phyloP scores from a whole-genome alignment of 192 early-diverging fungal genomes.

The Backusella australiensis region DNA sequence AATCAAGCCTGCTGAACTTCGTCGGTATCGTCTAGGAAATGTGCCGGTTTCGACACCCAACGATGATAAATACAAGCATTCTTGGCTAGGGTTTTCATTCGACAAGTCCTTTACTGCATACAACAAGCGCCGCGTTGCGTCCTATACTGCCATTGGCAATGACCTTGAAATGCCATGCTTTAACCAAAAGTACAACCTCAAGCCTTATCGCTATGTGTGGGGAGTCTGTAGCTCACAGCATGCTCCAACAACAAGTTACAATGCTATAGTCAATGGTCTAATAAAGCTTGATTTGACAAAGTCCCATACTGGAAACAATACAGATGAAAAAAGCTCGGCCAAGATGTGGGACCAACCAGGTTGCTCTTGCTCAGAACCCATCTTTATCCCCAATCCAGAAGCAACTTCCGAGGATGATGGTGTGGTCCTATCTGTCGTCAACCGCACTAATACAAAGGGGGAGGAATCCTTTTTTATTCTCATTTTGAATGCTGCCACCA shows the following conservation, averaged over 20 bases:
- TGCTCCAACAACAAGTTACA: constrained; percentile 17
- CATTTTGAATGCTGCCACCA: constrained; percentile 24
- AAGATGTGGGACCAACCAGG: constrained; percentile 35
- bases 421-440: constrained; percentile 29
- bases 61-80: not conserved
- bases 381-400: constrained; percentile 27
- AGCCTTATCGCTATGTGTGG: constrained; percentile 27
- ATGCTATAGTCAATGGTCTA: constrained; percentile 29
- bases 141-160: constrained; percentile 25
- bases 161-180: constrained; percentile 38
- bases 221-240: constrained; percentile 27
- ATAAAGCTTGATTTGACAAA: constrained; percentile 34
- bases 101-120: not conserved
- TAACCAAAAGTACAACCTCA: constrained; percentile 27
- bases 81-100: not conserved
- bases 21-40: constrained; percentile 26
- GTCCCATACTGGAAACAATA: not conserved
- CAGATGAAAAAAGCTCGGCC: constrained; percentile 5
- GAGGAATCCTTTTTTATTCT: constrained; percentile 23
- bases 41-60: constrained; percentile 8
- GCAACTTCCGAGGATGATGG: constrained; percentile 33
- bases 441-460: not conserved
- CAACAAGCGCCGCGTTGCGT: constrained; percentile 23
- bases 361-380: constrained; percentile 32
- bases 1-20: constrained; percentile 26